phyloP scores from a whole-genome alignment of 2,329 filamentous ascomycete genomes.

The Allantophomopsis lycopodina region DNA sequence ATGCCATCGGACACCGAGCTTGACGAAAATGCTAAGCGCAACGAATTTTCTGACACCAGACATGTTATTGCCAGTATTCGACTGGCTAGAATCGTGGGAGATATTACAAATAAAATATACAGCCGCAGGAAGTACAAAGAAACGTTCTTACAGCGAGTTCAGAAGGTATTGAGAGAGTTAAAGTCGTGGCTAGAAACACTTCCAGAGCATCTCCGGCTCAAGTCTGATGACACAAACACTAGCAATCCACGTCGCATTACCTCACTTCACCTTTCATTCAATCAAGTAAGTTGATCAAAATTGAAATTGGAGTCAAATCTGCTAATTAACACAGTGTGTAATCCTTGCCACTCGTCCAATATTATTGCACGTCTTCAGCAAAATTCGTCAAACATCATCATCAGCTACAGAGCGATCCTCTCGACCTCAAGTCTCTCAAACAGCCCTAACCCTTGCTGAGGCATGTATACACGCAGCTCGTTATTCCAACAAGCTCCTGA shows the following conservation, averaged over 20 bases:
- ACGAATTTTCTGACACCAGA: conserved; percentile 18
- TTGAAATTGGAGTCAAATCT: not conserved
- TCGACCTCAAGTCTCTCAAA: conserved; percentile 8
- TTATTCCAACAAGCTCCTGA: conserved; percentile 21
- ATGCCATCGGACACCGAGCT: conserved; percentile 20
- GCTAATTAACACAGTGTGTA: conserved; percentile 13
- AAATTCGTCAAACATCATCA: conserved; percentile 5
- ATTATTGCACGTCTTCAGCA: conserved; percentile 21
- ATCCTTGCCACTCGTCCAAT: conserved; percentile 24
- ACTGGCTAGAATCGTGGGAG: conserved; percentile 21
- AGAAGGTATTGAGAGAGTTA: conserved; percentile 22
- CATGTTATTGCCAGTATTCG: conserved; percentile 23
- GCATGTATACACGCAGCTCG: conserved; percentile 23
- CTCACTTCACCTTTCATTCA: conserved; percentile 22
- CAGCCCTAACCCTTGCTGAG: conserved; percentile 21
- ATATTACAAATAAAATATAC: conserved; percentile 8
- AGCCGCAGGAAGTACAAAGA: not conserved
- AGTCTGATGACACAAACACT: conserved; percentile 14
- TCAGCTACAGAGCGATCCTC: not conserved
- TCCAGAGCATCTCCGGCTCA: conserved; percentile 19
- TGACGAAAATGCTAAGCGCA: conserved; percentile 13
- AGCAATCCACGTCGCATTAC: conserved; percentile 6
- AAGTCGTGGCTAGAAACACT: conserved; percentile 23
- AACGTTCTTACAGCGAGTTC: conserved; percentile 22
- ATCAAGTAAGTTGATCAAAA: conserved; percentile 9